Percentiles rank a stretch among this genome's conserved stretches.
phyloP scores from a whole-genome alignment of 768 basidiomycete genomes.

The Fibroporia radiculosa region DNA sequence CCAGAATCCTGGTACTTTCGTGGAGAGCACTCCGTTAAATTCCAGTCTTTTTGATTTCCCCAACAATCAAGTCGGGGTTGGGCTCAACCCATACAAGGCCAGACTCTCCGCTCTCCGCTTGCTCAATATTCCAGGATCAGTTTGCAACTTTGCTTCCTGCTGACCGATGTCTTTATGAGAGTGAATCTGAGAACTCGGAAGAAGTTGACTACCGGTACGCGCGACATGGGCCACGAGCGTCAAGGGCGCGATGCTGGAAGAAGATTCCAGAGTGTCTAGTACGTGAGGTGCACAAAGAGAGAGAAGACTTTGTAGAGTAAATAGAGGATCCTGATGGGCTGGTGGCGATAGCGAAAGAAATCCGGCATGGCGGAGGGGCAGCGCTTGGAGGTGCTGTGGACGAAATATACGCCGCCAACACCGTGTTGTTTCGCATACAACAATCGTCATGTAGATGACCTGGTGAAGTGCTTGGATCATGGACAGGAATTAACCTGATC shows the following conservation, averaged over 20 bases:
- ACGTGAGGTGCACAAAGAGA: slow-evolving; percentile 1
- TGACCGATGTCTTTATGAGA: too few relatives aligned
- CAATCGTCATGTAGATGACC: too few relatives aligned
- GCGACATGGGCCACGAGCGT: background rate
- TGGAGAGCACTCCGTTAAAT: background rate
- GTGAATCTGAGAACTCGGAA: too few relatives aligned
- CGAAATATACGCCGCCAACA: too few relatives aligned
- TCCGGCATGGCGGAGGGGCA: too few relatives aligned
- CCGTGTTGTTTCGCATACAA: too few relatives aligned
- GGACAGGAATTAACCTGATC: too few relatives aligned
- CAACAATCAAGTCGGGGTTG: background rate
- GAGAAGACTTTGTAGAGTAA: background rate
- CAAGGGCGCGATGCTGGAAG: background rate
- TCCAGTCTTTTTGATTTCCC: background rate
- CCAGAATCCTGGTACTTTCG: background rate
- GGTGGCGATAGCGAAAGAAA: too few relatives aligned
- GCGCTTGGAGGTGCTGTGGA: too few relatives aligned
- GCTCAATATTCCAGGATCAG: background rate
- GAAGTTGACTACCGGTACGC: too few relatives aligned
- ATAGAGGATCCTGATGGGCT: background rate
- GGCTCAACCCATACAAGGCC: background rate
- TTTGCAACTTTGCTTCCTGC: background rate
- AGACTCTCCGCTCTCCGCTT: background rate
- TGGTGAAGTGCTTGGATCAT: too few relatives aligned
- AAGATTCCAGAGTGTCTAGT: background rate